phyloP scores from a whole-genome alignment of 78 protist genomes.

The Thecamonas trahens region DNA sequence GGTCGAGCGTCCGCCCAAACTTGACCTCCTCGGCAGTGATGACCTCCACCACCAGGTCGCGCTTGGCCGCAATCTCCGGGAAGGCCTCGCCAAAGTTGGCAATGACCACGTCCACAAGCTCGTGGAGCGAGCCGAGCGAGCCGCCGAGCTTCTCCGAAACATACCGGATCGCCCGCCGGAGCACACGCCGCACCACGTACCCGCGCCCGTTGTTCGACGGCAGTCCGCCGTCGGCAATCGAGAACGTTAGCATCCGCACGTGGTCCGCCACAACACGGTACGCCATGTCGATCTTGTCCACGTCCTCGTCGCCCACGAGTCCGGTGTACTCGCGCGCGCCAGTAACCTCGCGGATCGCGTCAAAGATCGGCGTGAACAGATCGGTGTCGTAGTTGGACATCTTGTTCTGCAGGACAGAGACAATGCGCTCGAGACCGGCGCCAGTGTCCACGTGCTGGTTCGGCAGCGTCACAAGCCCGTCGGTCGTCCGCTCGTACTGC shows the following conservation, averaged over 20 bases:
- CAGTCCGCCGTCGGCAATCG: slow-evolving; percentile 93
- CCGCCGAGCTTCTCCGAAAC: slow-evolving; percentile 74
- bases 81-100: slow-evolving; percentile 58
- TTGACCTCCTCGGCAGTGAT: slow-evolving; percentile 80
- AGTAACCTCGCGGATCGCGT: slow-evolving; percentile 36
- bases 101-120: slow-evolving; percentile 66
- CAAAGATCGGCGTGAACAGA: slow-evolving; percentile 80
- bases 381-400: slow-evolving; percentile 96
- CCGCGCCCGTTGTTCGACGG: slow-evolving; percentile 79
- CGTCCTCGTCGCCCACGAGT: slow-evolving; percentile 68
- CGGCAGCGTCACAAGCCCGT: slow-evolving; percentile 59
- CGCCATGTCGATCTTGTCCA: slow-evolving; percentile 81
- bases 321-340: slow-evolving; percentile 42
- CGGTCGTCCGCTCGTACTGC: slow-evolving; percentile 78
- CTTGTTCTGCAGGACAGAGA: slow-evolving; percentile 82
- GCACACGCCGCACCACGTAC: slow-evolving; percentile 89
- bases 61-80: slow-evolving; percentile 66
- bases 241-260: slow-evolving; percentile 88
- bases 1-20: slow-evolving; percentile 46
- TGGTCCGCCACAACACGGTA: slow-evolving; percentile 98
- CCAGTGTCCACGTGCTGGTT: slow-evolving; percentile 93
- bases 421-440: slow-evolving; percentile 92
- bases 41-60: slow-evolving; percentile 21
- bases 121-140: slow-evolving; percentile 70
- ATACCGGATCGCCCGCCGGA: slow-evolving; percentile 91